Evolutionary conservation across 1,139 yeast species (phyloP).

Genomic region (Suhomyces anneliseae): DNA sequence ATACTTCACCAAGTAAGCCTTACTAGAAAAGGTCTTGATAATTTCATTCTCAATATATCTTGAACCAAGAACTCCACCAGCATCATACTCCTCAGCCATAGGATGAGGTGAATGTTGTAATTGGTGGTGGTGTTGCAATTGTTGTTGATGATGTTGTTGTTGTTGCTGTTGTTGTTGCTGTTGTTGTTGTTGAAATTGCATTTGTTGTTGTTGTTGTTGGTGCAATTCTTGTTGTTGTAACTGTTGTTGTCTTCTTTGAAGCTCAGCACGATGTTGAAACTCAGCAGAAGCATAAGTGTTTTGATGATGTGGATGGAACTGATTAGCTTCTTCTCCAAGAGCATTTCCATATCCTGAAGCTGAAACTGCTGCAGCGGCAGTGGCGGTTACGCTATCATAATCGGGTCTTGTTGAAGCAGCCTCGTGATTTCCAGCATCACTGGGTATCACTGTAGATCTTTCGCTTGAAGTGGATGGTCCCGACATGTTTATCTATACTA

Average conservation of each 20-base stretch:
- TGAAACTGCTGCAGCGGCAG: conserved; percentile 24
- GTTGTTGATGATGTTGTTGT: conserved; percentile 11
- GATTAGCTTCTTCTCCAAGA: conserved; percentile 24
- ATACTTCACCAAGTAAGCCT: conserved; percentile 43
- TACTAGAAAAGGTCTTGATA: conserved; percentile 45
- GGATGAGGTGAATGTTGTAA: conserved; percentile 10
- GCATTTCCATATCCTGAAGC: conserved; percentile 17
- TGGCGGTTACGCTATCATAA: conserved; percentile 17
- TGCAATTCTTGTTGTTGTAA: conserved; percentile 24
- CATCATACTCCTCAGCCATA: conserved; percentile 16
- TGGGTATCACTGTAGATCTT: conserved; percentile 25
- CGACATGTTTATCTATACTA: conserved; percentile 22
- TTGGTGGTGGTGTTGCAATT: conserved; percentile 11
- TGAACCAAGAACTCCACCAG: conserved; percentile 22
- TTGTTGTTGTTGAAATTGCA: conserved; percentile 15
- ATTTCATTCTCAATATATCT: conserved; percentile 46
- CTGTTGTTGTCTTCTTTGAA: conserved; percentile 25
- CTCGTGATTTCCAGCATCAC: conserved; percentile 12
- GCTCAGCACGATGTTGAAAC: conserved; percentile 28
- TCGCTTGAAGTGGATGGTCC: conserved; percentile 37
- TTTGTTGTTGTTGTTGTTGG: conserved; percentile 32
- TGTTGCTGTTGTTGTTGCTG: conserved; percentile 14
- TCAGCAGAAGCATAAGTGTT: conserved; percentile 28
- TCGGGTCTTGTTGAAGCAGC: conserved; percentile 12
- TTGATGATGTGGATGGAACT: conserved; percentile 27